Percentiles rank a stretch among this genome's conserved stretches.
Evolutionary conservation across 1,284 basidiomycete genomes (phyloP).

Genomic region (Sphaerobolus stellatus): DNA sequence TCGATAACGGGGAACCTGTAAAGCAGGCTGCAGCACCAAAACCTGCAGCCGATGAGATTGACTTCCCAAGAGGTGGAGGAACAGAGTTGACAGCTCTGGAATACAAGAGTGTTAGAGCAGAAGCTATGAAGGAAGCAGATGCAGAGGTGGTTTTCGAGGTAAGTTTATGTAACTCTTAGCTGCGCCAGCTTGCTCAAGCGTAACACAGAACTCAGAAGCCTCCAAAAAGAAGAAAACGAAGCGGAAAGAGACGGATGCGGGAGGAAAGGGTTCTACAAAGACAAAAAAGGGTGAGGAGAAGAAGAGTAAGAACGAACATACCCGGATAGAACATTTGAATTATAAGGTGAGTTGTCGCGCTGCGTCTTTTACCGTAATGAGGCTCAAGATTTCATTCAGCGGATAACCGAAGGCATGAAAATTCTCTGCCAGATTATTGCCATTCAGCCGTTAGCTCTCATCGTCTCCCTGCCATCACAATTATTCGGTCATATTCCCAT

Average conservation of each 20-base stretch:
- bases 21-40: too few relatives aligned
- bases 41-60: slow-evolving; percentile 67
- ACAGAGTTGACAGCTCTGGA: slow-evolving; percentile 87
- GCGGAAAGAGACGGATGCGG: slow-evolving; percentile 53
- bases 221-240: slow-evolving; percentile 39
- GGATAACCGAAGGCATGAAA: slow-evolving; percentile 82
- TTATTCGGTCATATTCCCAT: slow-evolving; percentile 94
- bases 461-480: slow-evolving; percentile 94
- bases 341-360: slow-evolving; percentile 69
- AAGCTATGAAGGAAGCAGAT: slow-evolving; percentile 83
- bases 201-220: slow-evolving; percentile 28
- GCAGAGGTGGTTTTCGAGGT: slow-evolving; percentile 72
- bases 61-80: slow-evolving; percentile 92
- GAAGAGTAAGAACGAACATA: slow-evolving; percentile 40
- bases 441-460: slow-evolving; percentile 86
- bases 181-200: neutral
- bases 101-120: slow-evolving; percentile 81
- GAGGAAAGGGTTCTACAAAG: slow-evolving; percentile 35
- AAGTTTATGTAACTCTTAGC: slow-evolving; percentile 13
- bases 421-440: slow-evolving; percentile 85
- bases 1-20: slow-evolving; percentile 29
- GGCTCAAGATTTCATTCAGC: slow-evolving; percentile 43
- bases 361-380: neutral
- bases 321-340: slow-evolving; percentile 88
- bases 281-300: slow-evolving; percentile 27